phyloP scores from a whole-genome alignment of 148 eudicot genomes.

The Nepenthes gracilis region DNA sequence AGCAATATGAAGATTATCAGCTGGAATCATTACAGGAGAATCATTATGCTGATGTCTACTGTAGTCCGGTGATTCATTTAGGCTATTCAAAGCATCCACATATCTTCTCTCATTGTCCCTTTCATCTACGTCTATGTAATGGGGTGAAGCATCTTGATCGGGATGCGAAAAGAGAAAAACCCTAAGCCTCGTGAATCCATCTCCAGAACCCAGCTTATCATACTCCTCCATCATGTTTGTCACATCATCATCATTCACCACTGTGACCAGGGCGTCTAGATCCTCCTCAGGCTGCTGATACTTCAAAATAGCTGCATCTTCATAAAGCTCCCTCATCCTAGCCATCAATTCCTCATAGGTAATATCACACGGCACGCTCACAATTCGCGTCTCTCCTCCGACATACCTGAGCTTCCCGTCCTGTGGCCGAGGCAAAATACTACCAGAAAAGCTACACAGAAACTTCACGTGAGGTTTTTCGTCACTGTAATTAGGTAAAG shows the following conservation, averaged over 20 bases:
- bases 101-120: conserved; percentile 83
- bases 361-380: conserved; percentile 54
- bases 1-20: conserved; percentile 44
- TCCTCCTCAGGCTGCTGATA: conserved; percentile 99
- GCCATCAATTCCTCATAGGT: conserved; percentile 63
- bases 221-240: conserved; percentile 98
- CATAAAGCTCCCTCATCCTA: conserved; percentile 79
- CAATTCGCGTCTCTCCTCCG: conserved; percentile 88
- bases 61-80: conserved; percentile 61
- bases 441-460: conserved; percentile 85
- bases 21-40: conserved; percentile 24
- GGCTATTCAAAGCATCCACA: conserved; percentile 93
- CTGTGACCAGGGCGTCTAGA: conserved; percentile 94
- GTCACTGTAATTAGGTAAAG: conserved; percentile 30
- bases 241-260: conserved; percentile 94
- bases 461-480: conserved; percentile 67
- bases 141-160: conserved; percentile 57
- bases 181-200: conserved; percentile 80
- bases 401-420: conserved; percentile 92
- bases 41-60: conserved; percentile 37
- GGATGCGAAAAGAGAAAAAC: conserved; percentile 66
- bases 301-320: conserved; percentile 56
- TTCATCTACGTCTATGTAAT: conserved; percentile 65
- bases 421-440: conserved; percentile 86
- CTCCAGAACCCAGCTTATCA: conserved; percentile 80